Evolutionary conservation across 257 asterid genomes (phyloP).

Genomic region (Rehmannia glutinosa): DNA sequence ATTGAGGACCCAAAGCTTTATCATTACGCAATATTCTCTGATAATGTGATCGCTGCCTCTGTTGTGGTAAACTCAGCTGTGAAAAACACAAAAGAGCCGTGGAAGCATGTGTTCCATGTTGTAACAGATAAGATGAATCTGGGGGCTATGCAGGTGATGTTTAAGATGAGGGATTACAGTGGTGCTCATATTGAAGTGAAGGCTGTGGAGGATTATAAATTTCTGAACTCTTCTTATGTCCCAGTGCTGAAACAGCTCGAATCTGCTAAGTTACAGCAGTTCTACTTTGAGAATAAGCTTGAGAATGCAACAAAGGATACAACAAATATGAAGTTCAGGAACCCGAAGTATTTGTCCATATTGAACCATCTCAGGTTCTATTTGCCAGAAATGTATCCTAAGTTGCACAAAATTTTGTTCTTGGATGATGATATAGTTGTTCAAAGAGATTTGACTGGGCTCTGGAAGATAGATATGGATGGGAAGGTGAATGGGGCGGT

Average conservation of each 20-base stretch:
- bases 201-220: constrained; percentile 72
- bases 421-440: constrained; percentile 80
- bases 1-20: constrained; percentile 68
- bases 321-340: constrained; percentile 75
- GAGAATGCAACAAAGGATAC: constrained; percentile 79
- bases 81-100: constrained; percentile 61
- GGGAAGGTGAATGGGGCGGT: constrained; percentile 84
- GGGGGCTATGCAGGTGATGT: constrained; percentile 79
- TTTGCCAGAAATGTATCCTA: constrained; percentile 76
- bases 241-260: constrained; percentile 75
- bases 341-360: constrained; percentile 68
- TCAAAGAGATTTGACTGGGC: constrained; percentile 67
- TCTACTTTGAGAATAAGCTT: constrained; percentile 64
- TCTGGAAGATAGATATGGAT: constrained; percentile 69
- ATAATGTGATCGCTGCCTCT: constrained; percentile 73
- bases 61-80: constrained; percentile 81
- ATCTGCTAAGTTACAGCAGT: constrained; percentile 61
- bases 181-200: constrained; percentile 77
- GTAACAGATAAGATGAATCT: constrained; percentile 79
- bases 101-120: constrained; percentile 73
- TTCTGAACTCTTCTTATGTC: constrained; percentile 67
- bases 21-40: constrained; percentile 75
- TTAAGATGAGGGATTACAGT: constrained; percentile 59
- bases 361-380: constrained; percentile 74
- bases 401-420: constrained; percentile 65